phyloP scores from a whole-genome alignment of 768 basidiomycete genomes.

The Cubamyces sp. region DNA sequence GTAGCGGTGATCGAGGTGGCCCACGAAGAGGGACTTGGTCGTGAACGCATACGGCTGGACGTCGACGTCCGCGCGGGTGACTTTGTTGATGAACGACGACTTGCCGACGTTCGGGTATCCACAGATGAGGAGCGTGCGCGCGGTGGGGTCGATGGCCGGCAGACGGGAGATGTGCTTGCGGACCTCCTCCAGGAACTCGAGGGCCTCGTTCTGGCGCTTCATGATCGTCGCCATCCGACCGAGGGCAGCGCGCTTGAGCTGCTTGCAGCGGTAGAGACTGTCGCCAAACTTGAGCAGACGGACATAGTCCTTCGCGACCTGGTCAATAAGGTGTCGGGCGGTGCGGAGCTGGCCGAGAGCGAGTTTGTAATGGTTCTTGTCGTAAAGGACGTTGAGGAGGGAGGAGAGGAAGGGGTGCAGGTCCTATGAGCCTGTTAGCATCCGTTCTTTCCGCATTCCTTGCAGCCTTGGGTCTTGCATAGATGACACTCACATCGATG shows the following conservation, averaged over 20 bases:
- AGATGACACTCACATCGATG: slow-evolving; percentile 75
- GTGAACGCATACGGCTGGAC: slow-evolving; percentile 99
- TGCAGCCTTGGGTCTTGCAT: not conserved
- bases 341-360: slow-evolving; percentile 97
- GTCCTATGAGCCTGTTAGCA: slow-evolving; percentile 52
- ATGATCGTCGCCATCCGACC: slow-evolving; percentile 99
- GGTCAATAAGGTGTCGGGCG: slow-evolving; percentile 93
- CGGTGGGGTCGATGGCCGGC: slow-evolving; percentile 97
- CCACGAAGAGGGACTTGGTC: slow-evolving; percentile 97
- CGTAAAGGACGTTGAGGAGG: slow-evolving; percentile 97
- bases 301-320: slow-evolving; percentile 96
- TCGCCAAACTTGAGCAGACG: slow-evolving; percentile 98
- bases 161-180: slow-evolving; percentile 99
- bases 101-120: slow-evolving; percentile 99
- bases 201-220: slow-evolving; percentile 96
- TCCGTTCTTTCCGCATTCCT: not conserved
- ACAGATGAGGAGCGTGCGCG: slow-evolving; percentile 95
- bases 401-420: slow-evolving; percentile 96
- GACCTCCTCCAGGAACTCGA: slow-evolving; percentile 98
- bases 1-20: slow-evolving; percentile 99
- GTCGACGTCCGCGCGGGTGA: slow-evolving; percentile 98
- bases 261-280: slow-evolving; percentile 96
- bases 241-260: slow-evolving; percentile 95
- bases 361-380: slow-evolving; percentile 99
- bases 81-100: slow-evolving; percentile 99